Conservation (phyloP, 2,329 filamentous ascomycete species). For the Aureobasidium sp. region DNA sequence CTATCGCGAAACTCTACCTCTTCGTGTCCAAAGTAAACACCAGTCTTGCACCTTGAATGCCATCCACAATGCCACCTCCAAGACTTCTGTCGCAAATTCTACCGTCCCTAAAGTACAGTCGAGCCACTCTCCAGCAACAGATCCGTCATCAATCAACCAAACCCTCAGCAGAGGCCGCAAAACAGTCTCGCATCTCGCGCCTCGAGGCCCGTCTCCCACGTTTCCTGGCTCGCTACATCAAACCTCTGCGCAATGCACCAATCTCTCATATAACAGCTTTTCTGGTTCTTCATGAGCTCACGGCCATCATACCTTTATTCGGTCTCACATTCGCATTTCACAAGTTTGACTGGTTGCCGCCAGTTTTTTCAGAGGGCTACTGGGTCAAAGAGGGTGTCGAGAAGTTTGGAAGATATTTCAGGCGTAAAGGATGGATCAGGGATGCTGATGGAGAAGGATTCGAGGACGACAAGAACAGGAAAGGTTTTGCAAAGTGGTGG, state of each 20-base stretch:
- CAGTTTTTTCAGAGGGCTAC: conserved; percentile 45
- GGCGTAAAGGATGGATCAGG: conserved; percentile 74
- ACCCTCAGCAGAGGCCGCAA: neutral
- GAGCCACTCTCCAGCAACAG: neutral
- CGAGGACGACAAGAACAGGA: conserved; percentile 14
- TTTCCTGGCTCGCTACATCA: conserved; percentile 62
- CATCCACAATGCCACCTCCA: neutral
- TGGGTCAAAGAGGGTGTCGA: conserved; percentile 58
- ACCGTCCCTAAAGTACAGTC: neutral
- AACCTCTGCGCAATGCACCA: conserved; percentile 66
- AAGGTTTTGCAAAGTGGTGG: conserved; percentile 9
- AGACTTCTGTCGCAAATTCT: neutral
- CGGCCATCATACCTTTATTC: conserved; percentile 73
- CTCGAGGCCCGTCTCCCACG: conserved; percentile 47
- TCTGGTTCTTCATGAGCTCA: conserved; percentile 84
- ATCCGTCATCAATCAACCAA: conserved; percentile 1
- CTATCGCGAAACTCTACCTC: neutral
- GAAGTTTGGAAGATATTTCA: conserved; percentile 70
- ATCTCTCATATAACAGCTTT: conserved; percentile 80
- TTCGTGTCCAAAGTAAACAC: neutral
- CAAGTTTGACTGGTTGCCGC: conserved; percentile 67
- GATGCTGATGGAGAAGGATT: conserved; percentile 20
- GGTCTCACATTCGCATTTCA: conserved; percentile 73
- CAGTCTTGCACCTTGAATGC: neutral
- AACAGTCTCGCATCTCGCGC: conserved; percentile 25